Evolutionary conservation across 164 flowering plant species (phyloP).

Genomic region (Sextonia rubra): DNA sequence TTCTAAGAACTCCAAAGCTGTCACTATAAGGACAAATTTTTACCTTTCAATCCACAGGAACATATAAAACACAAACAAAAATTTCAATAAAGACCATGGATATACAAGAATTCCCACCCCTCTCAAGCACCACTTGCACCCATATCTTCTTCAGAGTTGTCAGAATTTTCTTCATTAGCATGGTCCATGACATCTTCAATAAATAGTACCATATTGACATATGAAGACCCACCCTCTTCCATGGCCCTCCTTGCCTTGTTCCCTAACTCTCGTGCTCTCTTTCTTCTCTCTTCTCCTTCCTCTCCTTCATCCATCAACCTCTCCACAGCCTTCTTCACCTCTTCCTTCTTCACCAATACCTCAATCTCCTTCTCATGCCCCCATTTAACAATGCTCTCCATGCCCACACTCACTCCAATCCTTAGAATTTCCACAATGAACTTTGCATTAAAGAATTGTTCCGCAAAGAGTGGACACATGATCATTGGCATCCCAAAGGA

Average conservation of each 20-base stretch:
- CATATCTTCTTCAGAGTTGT: neutral
- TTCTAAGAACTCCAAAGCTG: neutral
- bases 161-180: neutral
- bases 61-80: neutral
- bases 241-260: constrained; percentile 29
- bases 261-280: constrained; percentile 33
- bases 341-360: constrained; percentile 8
- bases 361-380: constrained; percentile 34
- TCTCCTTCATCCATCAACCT: constrained; percentile 32
- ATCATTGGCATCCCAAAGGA: constrained; percentile 50
- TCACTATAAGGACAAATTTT: neutral
- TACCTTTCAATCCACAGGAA: neutral
- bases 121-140: neutral
- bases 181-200: constrained; percentile 34
- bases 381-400: constrained; percentile 15
- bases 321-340: constrained; percentile 31
- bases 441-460: constrained; percentile 59
- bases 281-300: constrained; percentile 33
- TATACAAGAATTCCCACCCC: neutral
- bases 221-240: constrained; percentile 52
- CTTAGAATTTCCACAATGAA: constrained; percentile 29
- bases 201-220: constrained; percentile 24
- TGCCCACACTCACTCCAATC: neutral
- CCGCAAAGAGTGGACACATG: constrained; percentile 57
- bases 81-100: neutral